Conservation (phyloP, 192 early-diverging fungal genomes). For the Umbelopsis vinacea region DNA sequence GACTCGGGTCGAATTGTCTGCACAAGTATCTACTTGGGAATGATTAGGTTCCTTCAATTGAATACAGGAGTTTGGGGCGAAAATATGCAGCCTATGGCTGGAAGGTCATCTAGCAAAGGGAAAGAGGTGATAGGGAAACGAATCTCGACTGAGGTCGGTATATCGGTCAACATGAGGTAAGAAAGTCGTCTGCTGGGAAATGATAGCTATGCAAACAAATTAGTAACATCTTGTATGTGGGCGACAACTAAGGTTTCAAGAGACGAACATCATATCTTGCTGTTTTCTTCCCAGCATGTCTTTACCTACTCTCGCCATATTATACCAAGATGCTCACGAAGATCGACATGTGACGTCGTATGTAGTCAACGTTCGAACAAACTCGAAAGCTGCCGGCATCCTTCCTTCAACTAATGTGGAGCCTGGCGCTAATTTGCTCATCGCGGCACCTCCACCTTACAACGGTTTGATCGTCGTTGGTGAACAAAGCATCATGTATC, state of each 20-base stretch:
- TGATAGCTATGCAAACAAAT: background rate
- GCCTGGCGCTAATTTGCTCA: slow-evolving; percentile 54
- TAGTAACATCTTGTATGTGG: background rate
- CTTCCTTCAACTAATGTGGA: slow-evolving; percentile 49
- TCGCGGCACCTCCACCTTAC: slow-evolving; percentile 59
- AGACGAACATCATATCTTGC: slow-evolving; percentile 11
- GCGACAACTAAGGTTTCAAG: background rate
- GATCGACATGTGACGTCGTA: slow-evolving; percentile 64
- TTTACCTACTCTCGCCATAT: slow-evolving; percentile 56
- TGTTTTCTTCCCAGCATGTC: slow-evolving; percentile 5
- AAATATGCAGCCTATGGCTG: slow-evolving; percentile 3
- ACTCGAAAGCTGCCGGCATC: slow-evolving; percentile 42
- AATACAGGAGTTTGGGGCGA: slow-evolving; percentile 26
- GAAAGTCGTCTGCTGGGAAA: background rate
- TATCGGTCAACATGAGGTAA: slow-evolving; percentile 26
- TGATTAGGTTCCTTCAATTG: slow-evolving; percentile 68
- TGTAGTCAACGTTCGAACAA: slow-evolving; percentile 50
- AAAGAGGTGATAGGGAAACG: slow-evolving; percentile 26
- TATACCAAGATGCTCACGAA: slow-evolving; percentile 65
- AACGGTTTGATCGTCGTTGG: slow-evolving; percentile 62
- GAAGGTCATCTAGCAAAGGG: slow-evolving; percentile 14
- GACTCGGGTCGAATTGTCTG: slow-evolving; percentile 55
- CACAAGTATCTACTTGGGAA: slow-evolving; percentile 70
- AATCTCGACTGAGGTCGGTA: slow-evolving; percentile 2
- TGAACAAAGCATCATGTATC: slow-evolving; percentile 61